These are phyloP conservation scores for Allantophomopsis cytisporea DNA, from an alignment of 2,329 filamentous ascomycete genomes.

Conservation along the genomic window DNA sequence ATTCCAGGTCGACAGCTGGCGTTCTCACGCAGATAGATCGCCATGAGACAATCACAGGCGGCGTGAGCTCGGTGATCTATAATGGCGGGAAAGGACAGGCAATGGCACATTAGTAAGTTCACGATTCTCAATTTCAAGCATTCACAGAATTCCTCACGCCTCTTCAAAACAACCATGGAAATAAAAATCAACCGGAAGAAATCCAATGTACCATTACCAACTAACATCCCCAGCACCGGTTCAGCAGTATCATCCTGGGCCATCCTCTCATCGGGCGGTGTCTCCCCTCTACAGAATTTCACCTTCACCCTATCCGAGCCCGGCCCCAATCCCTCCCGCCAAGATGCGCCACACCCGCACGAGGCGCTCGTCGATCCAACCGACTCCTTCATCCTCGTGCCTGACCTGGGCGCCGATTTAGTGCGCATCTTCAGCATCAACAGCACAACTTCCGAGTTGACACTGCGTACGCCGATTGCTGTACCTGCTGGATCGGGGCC, in stretches of 20 bases:
- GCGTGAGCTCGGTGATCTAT: conserved; percentile 24
- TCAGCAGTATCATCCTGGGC: conserved; percentile 16
- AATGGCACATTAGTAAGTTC: conserved; percentile 17
- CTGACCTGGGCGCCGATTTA: conserved; percentile 37
- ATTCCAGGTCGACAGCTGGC: conserved; percentile 18
- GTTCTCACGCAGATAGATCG: conserved; percentile 22
- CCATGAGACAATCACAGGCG: conserved; percentile 22
- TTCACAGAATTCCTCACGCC: too few species aligned
- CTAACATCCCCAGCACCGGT: conserved; percentile 6
- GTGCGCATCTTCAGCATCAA: conserved; percentile 33
- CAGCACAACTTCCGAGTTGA: conserved; percentile 22
- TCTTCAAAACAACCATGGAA: too few species aligned
- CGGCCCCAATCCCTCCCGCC: conserved; percentile 22
- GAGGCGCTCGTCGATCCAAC: conserved; percentile 37
- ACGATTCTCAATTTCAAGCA: conserved; percentile 13
- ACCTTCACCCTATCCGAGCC: conserved; percentile 22
- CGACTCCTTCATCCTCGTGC: conserved; percentile 30
- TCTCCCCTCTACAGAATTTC: conserved; percentile 21
- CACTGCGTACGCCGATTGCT: conserved; percentile 20
- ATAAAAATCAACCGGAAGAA: too few species aligned
- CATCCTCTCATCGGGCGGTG: conserved; percentile 18
- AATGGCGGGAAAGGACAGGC: conserved; percentile 24
- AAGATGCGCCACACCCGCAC: conserved; percentile 35
- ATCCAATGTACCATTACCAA: background rate
- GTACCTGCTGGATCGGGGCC: conserved; percentile 30